phyloP scores from a whole-genome alignment of 768 basidiomycete genomes.

The Rubroboletus pulcherrimus region DNA sequence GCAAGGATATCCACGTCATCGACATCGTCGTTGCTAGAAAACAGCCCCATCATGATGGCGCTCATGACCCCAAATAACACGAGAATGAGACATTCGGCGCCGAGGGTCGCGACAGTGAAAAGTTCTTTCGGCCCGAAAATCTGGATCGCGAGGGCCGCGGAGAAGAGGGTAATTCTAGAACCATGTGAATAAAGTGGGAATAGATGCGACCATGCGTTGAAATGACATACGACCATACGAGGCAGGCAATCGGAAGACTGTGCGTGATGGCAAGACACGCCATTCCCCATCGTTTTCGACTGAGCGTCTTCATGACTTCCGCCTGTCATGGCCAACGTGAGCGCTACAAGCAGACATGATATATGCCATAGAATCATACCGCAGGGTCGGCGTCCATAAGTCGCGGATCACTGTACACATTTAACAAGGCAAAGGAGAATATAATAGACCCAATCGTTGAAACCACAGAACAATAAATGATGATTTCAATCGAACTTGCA shows the following conservation, averaged over 20 bases:
- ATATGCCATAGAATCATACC: neutral
- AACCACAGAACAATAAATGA: conserved; percentile 11
- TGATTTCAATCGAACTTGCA: neutral
- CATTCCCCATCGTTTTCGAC: conserved; percentile 1
- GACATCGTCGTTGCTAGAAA: neutral
- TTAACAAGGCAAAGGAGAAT: conserved; percentile 7
- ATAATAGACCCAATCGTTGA: conserved; percentile 9
- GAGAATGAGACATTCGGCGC: conserved; percentile 5
- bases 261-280: conserved; percentile 10
- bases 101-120: neutral
- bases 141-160: conserved; percentile 1
- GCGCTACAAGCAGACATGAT: neutral
- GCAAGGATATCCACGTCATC: neutral
- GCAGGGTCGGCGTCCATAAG: neutral
- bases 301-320: conserved; percentile 1
- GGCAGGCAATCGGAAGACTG: conserved; percentile 9
- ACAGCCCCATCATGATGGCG: neutral
- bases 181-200: neutral
- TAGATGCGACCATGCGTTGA: neutral
- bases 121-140: conserved; percentile 5
- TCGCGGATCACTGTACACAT: conserved; percentile 8
- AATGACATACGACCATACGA: conserved; percentile 13
- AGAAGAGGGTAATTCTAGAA: conserved; percentile 8
- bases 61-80: neutral
- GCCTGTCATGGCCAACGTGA: neutral